Evolutionary conservation across 805 yeast genomes (phyloP).

Genomic region (Wickerhamomyces tratensis): DNA sequence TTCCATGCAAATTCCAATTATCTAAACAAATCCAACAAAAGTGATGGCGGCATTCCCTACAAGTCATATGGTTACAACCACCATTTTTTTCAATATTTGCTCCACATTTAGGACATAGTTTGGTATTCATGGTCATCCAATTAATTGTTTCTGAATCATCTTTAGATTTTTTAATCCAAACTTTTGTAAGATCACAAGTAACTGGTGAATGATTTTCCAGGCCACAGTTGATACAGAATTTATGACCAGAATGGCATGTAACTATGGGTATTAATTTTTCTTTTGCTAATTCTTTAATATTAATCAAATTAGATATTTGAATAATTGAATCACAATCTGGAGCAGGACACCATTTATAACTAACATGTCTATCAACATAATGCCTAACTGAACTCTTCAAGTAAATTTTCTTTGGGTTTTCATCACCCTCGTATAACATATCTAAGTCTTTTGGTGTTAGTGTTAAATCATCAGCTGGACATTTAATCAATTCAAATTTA

Average conservation of each 20-base stretch:
- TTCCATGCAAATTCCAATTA: conserved; percentile 64
- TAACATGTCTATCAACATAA: conserved; percentile 40
- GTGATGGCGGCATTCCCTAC: conserved; percentile 65
- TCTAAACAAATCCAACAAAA: conserved; percentile 93
- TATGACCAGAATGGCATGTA: conserved; percentile 52
- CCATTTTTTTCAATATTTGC: conserved; percentile 85
- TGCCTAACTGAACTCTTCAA: conserved; percentile 30
- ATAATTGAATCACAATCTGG: conserved; percentile 66
- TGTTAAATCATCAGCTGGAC: conserved; percentile 50
- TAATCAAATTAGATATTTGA: conserved; percentile 16
- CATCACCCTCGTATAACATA: conserved; percentile 23
- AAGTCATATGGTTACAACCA: conserved; percentile 95
- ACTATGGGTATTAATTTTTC: conserved; percentile 50
- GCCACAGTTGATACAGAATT: conserved; percentile 72
- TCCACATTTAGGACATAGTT: conserved; percentile 76
- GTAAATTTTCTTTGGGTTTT: conserved; percentile 19
- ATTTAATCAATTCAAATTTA: conserved; percentile 41
- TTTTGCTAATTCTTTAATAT: conserved; percentile 3
- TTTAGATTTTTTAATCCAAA: conserved; percentile 71
- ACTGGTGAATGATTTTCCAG: conserved; percentile 75
- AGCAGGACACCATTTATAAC: conserved; percentile 74
- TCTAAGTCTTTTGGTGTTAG: conserved; percentile 30
- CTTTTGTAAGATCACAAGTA: conserved; percentile 59
- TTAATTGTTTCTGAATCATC: conserved; percentile 84
- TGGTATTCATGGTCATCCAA: conserved; percentile 83